Conservation (phyloP, 2,329 filamentous ascomycete genomes). For the Camillea tinctor region DNA sequence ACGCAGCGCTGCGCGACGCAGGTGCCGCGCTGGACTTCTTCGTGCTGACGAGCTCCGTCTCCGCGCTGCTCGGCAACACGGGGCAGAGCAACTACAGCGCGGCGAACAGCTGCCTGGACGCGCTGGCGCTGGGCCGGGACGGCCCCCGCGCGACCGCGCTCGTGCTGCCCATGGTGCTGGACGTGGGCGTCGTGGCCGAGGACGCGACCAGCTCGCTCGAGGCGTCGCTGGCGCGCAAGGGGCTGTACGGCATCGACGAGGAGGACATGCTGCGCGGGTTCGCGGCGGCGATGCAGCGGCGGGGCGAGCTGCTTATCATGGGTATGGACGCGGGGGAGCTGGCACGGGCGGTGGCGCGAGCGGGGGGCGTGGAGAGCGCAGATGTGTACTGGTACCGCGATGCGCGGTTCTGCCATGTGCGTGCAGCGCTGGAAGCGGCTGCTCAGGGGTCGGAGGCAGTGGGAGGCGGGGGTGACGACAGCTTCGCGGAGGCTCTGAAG, state of each 20-base stretch:
- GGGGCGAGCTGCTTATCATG: slow-evolving; percentile 17
- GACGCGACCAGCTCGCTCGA: slow-evolving; percentile 19
- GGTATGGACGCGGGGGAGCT: slow-evolving; percentile 22
- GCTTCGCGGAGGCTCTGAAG: slow-evolving; percentile 11
- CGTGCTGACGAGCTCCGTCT: slow-evolving; percentile 26
- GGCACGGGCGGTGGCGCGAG: slow-evolving; percentile 11
- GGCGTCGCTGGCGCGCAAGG: slow-evolving; percentile 22
- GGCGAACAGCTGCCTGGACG: slow-evolving; percentile 22
- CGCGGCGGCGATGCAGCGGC: slow-evolving; percentile 24
- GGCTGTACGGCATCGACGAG: slow-evolving; percentile 33
- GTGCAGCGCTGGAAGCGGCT: slow-evolving; percentile 13
- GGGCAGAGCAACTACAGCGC: slow-evolving; percentile 25
- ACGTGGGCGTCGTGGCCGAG: slow-evolving; percentile 23
- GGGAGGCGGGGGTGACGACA: slow-evolving; percentile 8
- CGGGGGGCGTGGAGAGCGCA: slow-evolving; percentile 5
- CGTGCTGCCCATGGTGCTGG: slow-evolving; percentile 23
- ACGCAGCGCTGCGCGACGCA: slow-evolving; percentile 9
- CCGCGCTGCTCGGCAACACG: slow-evolving; percentile 17
- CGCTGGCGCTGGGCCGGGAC: slow-evolving; percentile 16
- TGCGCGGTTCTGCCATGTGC: slow-evolving; percentile 21
- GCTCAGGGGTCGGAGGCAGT: slow-evolving; percentile 2
- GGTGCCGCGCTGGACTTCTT: slow-evolving; percentile 20
- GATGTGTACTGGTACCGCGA: slow-evolving; percentile 31
- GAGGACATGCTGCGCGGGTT: slow-evolving; percentile 26
- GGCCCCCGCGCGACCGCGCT: slow-evolving; percentile 6